phyloP scores from a whole-genome alignment of 352 stramenopile species.

The Pythium brachiatum region DNA sequence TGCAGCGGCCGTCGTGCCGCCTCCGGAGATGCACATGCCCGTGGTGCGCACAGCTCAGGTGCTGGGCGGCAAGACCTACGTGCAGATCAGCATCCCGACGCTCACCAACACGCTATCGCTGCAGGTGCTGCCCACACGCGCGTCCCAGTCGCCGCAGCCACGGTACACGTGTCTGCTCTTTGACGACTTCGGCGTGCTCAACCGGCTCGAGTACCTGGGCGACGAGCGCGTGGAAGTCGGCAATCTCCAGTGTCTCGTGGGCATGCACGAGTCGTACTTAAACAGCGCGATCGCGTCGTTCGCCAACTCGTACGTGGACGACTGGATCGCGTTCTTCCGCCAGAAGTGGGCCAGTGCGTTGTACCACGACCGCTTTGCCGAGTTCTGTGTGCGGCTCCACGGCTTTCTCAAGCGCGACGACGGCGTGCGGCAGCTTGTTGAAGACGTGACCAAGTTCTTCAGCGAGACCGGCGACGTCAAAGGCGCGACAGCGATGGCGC shows the following conservation, averaged over 20 bases:
- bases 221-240: conserved; percentile 45
- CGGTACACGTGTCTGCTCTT: conserved; percentile 75
- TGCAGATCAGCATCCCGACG: conserved; percentile 70
- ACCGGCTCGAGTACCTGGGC: conserved; percentile 71
- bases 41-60: conserved; percentile 46
- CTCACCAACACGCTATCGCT: conserved; percentile 68
- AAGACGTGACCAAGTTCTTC: conserved; percentile 59
- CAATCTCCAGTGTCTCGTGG: conserved; percentile 76
- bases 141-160: conserved; percentile 12
- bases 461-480: conserved; percentile 65
- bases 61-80: conserved; percentile 53
- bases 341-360: conserved; percentile 72
- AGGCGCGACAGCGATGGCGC: conserved; percentile 48
- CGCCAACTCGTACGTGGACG: conserved; percentile 56
- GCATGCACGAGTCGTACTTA: conserved; percentile 83
- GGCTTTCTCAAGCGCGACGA: conserved; percentile 68
- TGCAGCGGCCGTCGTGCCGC: conserved; percentile 33
- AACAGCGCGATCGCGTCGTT: conserved; percentile 82
- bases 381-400: conserved; percentile 61
- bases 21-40: conserved; percentile 69
- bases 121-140: conserved; percentile 54
- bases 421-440: conserved; percentile 57
- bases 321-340: conserved; percentile 86
- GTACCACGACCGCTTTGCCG: conserved; percentile 77
- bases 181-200: conserved; percentile 71